Conservation (phyloP, 1,139 yeast species). For the Meyerozyma sp. region DNA sequence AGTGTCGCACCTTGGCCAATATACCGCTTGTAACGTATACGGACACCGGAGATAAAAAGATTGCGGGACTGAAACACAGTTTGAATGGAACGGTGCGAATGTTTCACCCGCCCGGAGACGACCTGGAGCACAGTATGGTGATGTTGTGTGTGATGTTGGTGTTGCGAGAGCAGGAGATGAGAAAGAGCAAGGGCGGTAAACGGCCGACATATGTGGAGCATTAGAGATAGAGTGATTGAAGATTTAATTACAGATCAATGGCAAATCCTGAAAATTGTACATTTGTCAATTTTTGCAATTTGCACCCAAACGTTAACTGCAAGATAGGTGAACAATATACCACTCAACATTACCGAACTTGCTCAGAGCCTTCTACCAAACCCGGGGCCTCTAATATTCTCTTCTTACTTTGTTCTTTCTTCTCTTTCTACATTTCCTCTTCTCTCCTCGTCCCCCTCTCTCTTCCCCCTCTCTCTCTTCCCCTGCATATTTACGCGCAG, state of each 20-base stretch:
- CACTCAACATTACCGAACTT: too few relatives aligned
- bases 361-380: too few relatives aligned
- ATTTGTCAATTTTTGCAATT: not conserved
- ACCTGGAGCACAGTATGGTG: slow-evolving; percentile 16
- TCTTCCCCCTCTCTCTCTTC: too few relatives aligned
- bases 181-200: slow-evolving; percentile 33
- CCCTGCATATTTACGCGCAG: too few relatives aligned
- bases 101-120: slow-evolving; percentile 20
- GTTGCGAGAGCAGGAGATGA: slow-evolving; percentile 33
- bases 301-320: too few relatives aligned
- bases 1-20: slow-evolving; percentile 15
- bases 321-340: too few relatives aligned
- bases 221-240: too few relatives aligned
- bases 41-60: slow-evolving; percentile 23
- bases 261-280: not conserved
- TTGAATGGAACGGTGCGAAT: slow-evolving; percentile 27
- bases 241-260: too few relatives aligned
- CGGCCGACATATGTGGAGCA: slow-evolving; percentile 12
- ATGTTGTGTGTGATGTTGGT: slow-evolving; percentile 27
- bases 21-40: slow-evolving; percentile 28
- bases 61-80: slow-evolving; percentile 16
- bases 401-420: too few relatives aligned
- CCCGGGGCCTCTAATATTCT: too few relatives aligned
- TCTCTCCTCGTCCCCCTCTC: too few relatives aligned
- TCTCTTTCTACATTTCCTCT: too few relatives aligned